Base-by-base conservation (phyloP, 208 protist genomes). In the Tetramitus jugosus region DNA sequence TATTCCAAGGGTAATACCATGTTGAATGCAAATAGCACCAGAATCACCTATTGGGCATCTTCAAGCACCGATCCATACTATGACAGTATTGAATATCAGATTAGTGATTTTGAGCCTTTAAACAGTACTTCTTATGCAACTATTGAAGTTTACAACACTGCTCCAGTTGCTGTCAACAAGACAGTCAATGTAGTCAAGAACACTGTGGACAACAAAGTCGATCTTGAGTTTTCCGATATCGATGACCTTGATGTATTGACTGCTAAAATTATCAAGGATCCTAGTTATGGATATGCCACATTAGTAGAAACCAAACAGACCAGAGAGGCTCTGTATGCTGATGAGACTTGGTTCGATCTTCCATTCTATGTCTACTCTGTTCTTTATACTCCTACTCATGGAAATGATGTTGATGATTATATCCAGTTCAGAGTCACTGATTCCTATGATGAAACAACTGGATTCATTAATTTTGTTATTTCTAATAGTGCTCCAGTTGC, bases 401-500 rank as follows among this genome's bases (percentile, higher is more conserved):
- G 49, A 20, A 49, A n/a, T 10, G 35, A 20, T 71, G 64, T 35
- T 35, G 33, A 10, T 35, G 64, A 71, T 71, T 0, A 20, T 4
- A 14, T 39, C 33, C 35, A 10, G 49, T 71, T 49, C 39, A 17
- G 10, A 8, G 40, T 71, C 49, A 29, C 39, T 33, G 64, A 71
- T 71, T 20, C 26, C 0, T n/a, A 20, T 33, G 64, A 39, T 33
- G 49, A 10, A 35, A 7, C 37, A 33, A 71, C 64, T 1, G 35
- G 13, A 6, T n/a, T 49, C 17, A 29, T 71, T 35, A 17, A 52
- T 33, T 23, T 71, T 31, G 8, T 4, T 37, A 40, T 71, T 33
- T 23, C 49, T 23, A 74, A 74, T 74, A 37, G 6, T 20, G 8
- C 67, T 53, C 67, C 67, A 10, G 29, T 74, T 39, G 67, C 67